Evolutionary conservation across 257 asterid genomes (phyloP).

Genomic region (Agastache rugosa): DNA sequence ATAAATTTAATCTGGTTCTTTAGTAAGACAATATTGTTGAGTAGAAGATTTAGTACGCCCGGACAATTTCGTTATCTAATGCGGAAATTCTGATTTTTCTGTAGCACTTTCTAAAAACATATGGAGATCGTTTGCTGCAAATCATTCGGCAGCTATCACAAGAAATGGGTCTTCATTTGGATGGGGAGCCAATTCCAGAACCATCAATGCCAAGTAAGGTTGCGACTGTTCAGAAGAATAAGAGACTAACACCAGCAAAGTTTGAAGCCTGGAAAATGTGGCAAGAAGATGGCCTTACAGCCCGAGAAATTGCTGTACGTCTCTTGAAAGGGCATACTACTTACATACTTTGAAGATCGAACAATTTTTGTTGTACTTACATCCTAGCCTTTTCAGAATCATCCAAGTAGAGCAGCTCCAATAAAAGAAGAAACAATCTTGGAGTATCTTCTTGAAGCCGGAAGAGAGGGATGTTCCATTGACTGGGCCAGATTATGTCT

Average conservation of each 20-base stretch:
- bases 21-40: background rate
- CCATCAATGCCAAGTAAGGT: conserved; percentile 46
- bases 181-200: conserved; percentile 57
- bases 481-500: conserved; percentile 78
- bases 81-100: conserved; percentile 35
- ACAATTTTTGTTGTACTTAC: conserved; percentile 12
- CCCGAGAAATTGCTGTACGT: conserved; percentile 75
- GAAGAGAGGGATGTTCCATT: conserved; percentile 67
- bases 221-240: conserved; percentile 42
- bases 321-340: conserved; percentile 32
- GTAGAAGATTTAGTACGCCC: background rate
- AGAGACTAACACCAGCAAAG: conserved; percentile 66
- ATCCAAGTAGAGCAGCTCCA: conserved; percentile 83
- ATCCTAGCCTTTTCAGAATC: conserved; percentile 49
- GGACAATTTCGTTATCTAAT: conserved; percentile 36
- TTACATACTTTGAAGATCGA: conserved; percentile 10
- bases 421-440: conserved; percentile 78
- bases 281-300: conserved; percentile 75
- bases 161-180: conserved; percentile 65
- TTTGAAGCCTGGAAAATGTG: conserved; percentile 96
- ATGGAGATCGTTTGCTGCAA: conserved; percentile 73
- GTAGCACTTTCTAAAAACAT: conserved; percentile 76
- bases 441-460: conserved; percentile 80
- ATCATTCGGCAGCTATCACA: conserved; percentile 57
- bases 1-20: background rate